Evolutionary conservation across 2,329 filamentous ascomycete genomes (phyloP).

Genomic region (Sclerotinia glacialis): DNA sequence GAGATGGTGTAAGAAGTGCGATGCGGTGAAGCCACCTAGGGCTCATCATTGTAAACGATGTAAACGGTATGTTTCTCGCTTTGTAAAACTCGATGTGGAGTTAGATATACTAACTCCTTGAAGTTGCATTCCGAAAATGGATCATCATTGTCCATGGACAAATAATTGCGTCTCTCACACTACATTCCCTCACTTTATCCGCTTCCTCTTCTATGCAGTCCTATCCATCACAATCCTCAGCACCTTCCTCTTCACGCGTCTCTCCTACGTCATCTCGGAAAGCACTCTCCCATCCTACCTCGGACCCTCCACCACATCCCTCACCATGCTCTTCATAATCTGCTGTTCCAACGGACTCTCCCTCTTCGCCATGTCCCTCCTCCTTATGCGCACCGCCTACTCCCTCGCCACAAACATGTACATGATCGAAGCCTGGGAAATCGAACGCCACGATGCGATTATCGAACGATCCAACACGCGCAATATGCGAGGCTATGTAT

Average conservation of each 20-base stretch:
- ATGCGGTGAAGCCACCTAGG: constrained; percentile 69
- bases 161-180: constrained; percentile 78
- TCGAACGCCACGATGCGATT: constrained; percentile 65
- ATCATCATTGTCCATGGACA: constrained; percentile 86
- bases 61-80: constrained; percentile 47
- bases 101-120: constrained; percentile 9
- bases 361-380: constrained; percentile 59
- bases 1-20: constrained; percentile 75
- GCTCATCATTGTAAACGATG: constrained; percentile 81
- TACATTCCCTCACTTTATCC: constrained; percentile 78
- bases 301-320: constrained; percentile 59
- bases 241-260: constrained; percentile 58
- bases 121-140: constrained; percentile 74
- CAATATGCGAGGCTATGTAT: constrained; percentile 42
- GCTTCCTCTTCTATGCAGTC: constrained; percentile 68
- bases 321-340: constrained; percentile 61
- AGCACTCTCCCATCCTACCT: constrained; percentile 72
- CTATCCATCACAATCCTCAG: constrained; percentile 61
- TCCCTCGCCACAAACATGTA: constrained; percentile 68
- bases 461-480: constrained; percentile 73
- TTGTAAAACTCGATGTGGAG: neutral
- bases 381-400: constrained; percentile 61
- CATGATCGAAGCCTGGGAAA: constrained; percentile 78
- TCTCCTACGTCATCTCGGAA: constrained; percentile 58
- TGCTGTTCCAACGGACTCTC: constrained; percentile 57